Base-by-base conservation (phyloP, 345 rosid genomes). In the Citrus inodora region DNA sequence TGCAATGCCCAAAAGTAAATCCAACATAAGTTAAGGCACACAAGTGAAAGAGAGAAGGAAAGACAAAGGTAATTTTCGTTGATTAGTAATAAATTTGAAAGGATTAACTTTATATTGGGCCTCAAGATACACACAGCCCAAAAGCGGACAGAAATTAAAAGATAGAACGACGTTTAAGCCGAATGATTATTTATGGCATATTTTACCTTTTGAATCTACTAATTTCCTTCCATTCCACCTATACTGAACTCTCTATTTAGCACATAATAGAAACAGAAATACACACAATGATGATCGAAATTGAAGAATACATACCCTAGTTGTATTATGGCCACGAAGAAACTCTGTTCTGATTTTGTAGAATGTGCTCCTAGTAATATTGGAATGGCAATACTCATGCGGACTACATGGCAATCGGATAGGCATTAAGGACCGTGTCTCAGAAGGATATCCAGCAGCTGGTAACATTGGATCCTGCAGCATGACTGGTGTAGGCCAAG, bases 311-410 rank as follows among this genome's bases (percentile, higher is more conserved):
- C 67, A 61, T 62, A 89, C 92, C 88, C 82, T 86, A 40, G 84
- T 87, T 77, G 85, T 76, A 75, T 71, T 64, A 76, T 86, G 88
- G 13, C 87, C 95, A 46, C 87, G 83, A 69, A 86, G 88, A 86
- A 91, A 78, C 90, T 91, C 92, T 25, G 86, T 25, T 79, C 85
- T 79, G 73, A 88, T 86, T 78, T 82, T 89, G 82, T 71, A 75
- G 82, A 82, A 87, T 42, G 93, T 88, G 83, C 90, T 88, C 74
- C 75, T 87, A 22, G 95, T 89, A 68, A 88, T 75, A 74, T 86
- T 88, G 61, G 91, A 89, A 86, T 81, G 83, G 77, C 92, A 89
- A 80, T 80, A 85, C 25, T 85, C 89, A 32, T 61, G 74, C 16
- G 83, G 82, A 82, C 87, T 80, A 71, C 86, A 86, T 1, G 93